Conservation (phyloP, 345 rosid genomes). For the Moricandia arvensis region DNA sequence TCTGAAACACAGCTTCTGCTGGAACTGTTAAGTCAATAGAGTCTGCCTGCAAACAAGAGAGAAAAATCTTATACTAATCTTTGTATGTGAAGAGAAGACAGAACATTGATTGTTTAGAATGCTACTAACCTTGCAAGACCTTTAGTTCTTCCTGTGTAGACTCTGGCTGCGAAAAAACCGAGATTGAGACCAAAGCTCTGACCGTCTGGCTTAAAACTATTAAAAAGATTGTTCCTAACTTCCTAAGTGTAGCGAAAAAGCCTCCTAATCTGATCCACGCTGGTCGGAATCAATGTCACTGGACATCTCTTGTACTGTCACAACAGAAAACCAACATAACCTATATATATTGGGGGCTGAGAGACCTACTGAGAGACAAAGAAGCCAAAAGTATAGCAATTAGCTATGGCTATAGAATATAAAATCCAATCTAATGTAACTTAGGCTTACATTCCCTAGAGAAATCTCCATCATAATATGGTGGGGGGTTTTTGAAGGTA, state of each 20-base stretch:
- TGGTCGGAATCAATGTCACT: constrained; percentile 73
- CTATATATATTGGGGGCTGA: background rate
- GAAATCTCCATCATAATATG: background rate
- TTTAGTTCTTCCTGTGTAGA: constrained; percentile 1
- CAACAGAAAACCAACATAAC: constrained; percentile 10
- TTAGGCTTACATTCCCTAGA: background rate
- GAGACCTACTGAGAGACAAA: background rate
- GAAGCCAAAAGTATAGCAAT: background rate
- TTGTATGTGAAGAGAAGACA: background rate
- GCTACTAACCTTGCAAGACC: constrained; percentile 57
- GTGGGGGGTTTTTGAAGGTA: background rate
- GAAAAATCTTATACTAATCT: background rate
- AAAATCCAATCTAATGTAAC: background rate
- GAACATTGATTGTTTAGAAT: background rate
- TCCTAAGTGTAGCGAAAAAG: constrained; percentile 82
- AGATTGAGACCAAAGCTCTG: background rate
- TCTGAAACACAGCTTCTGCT: constrained; percentile 79
- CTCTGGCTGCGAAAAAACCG: background rate
- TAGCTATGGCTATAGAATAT: background rate
- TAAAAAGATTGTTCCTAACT: constrained; percentile 33
- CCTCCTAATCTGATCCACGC: constrained; percentile 83
- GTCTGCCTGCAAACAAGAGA: constrained; percentile 55
- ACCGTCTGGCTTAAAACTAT: constrained; percentile 1
- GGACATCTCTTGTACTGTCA: constrained; percentile 93
- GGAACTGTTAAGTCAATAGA: constrained; percentile 93